These are phyloP conservation scores for Papiliotrema flavescens DNA, from an alignment of 1,284 basidiomycete genomes.

Conservation along the genomic window DNA sequence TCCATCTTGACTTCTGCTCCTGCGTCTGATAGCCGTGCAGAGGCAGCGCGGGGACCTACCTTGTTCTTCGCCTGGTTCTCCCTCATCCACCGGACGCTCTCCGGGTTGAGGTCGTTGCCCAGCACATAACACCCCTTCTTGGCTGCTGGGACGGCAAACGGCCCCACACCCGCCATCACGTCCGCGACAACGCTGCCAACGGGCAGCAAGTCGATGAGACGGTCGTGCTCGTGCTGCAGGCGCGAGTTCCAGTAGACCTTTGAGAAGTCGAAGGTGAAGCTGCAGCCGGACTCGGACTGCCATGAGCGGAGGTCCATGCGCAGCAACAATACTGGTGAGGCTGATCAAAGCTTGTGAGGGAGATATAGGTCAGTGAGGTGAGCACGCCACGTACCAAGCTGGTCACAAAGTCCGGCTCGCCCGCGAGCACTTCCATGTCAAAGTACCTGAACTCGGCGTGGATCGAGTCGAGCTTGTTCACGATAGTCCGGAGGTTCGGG, in stretches of 20 bases:
- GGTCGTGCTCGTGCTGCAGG: conserved; percentile 83
- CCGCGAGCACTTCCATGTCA: conserved; percentile 94
- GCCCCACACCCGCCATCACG: conserved; percentile 96
- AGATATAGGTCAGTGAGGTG: neutral
- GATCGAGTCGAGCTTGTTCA: conserved; percentile 91
- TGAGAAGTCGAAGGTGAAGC: conserved; percentile 90
- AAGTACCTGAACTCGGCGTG: conserved; percentile 88
- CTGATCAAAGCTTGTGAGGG: neutral
- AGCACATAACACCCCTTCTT: conserved; percentile 83
- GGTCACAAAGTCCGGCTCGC: conserved; percentile 78
- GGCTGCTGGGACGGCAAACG: conserved; percentile 89
- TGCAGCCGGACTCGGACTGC: conserved; percentile 77
- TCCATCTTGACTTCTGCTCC: no score
- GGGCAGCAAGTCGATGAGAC: conserved; percentile 68
- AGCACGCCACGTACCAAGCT: conserved; percentile 59
- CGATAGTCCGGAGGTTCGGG: conserved; percentile 73
- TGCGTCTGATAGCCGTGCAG: no score
- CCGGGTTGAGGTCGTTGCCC: conserved; percentile 93
- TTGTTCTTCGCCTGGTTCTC: conserved; percentile 71
- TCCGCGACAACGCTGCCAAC: conserved; percentile 76
- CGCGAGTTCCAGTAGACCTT: conserved; percentile 98
- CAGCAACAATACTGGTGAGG: neutral
- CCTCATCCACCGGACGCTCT: conserved; percentile 72
- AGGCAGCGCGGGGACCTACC: conserved; percentile 47
- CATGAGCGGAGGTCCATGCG: neutral